phyloP scores from a whole-genome alignment of 768 basidiomycete genomes.

The Mycena crocata region DNA sequence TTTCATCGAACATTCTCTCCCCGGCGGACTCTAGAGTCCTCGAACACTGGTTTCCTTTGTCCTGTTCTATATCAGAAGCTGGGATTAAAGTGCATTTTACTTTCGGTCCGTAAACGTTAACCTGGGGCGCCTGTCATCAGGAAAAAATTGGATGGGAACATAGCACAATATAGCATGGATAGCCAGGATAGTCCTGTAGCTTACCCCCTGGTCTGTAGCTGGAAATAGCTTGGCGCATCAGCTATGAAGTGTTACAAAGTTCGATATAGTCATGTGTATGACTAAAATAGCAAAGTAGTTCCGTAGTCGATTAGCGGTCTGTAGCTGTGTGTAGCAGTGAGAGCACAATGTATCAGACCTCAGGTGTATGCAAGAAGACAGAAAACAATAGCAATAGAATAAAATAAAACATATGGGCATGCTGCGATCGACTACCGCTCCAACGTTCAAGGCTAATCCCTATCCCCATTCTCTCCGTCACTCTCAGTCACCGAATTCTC shows the following conservation, averaged over 20 bases:
- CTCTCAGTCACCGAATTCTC: not conserved
- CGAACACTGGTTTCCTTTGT: no score
- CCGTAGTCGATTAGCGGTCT: not conserved
- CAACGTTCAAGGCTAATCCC: not conserved
- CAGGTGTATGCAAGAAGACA: not conserved
- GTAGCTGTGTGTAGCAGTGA: not conserved
- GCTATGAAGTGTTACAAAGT: not conserved
- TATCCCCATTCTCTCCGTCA: not conserved
- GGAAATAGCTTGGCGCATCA: not conserved
- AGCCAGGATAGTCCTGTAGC: slow-evolving; percentile 9
- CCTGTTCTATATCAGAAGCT: no score
- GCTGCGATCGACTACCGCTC: not conserved
- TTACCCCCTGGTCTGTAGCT: not conserved
- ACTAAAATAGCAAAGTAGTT: not conserved
- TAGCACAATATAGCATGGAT: slow-evolving; percentile 5
- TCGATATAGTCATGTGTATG: not conserved
- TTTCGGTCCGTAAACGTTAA: no score
- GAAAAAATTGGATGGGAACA: not conserved
- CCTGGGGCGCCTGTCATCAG: no score
- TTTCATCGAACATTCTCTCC: no score
- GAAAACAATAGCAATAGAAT: not conserved
- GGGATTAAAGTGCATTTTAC: no score
- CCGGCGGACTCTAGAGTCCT: no score
- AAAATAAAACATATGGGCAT: not conserved
- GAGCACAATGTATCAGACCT: not conserved